Evolutionary conservation across 148 eudicot genomes (phyloP).

Genomic region (Arbutus unedo): DNA sequence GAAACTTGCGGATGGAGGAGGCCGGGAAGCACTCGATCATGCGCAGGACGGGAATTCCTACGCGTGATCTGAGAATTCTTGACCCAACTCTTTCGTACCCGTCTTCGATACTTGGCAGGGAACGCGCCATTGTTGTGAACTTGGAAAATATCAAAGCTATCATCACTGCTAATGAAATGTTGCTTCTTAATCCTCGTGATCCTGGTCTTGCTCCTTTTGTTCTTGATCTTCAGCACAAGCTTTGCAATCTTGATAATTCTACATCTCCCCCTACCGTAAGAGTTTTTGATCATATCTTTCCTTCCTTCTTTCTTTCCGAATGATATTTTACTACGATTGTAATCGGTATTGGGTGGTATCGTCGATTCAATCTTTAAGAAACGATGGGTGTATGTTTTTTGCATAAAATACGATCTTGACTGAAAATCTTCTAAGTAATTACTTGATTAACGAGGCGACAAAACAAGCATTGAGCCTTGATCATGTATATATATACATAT

Average conservation of each 20-base stretch:
- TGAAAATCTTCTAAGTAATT: too few species aligned
- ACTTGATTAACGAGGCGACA: too few species aligned
- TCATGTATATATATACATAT: too few species aligned
- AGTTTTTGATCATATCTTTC: neutral
- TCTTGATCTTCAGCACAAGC: conserved; percentile 1
- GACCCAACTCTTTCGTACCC: conserved; percentile 37
- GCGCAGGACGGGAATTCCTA: conserved; percentile 29
- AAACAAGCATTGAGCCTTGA: too few species aligned
- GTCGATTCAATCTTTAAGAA: too few species aligned
- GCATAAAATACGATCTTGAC: too few species aligned
- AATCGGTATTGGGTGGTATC: too few species aligned
- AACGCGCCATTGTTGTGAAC: conserved; percentile 30
- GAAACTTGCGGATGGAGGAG: neutral
- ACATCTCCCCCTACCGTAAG: neutral
- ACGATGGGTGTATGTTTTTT: too few species aligned
- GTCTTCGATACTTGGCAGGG: conserved; percentile 33
- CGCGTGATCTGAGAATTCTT: conserved; percentile 29
- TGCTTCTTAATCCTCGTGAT: neutral
- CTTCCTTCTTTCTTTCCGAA: neutral
- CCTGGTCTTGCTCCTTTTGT: conserved; percentile 10
- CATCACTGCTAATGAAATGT: conserved; percentile 34
- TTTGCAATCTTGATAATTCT: neutral
- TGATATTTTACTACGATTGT: too few species aligned
- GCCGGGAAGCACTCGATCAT: conserved; percentile 27
- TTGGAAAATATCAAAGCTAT: conserved; percentile 35